These are phyloP conservation scores for Berkeleyomyces rouxiae DNA, from an alignment of 2,329 filamentous ascomycete species.

Conservation along the genomic window DNA sequence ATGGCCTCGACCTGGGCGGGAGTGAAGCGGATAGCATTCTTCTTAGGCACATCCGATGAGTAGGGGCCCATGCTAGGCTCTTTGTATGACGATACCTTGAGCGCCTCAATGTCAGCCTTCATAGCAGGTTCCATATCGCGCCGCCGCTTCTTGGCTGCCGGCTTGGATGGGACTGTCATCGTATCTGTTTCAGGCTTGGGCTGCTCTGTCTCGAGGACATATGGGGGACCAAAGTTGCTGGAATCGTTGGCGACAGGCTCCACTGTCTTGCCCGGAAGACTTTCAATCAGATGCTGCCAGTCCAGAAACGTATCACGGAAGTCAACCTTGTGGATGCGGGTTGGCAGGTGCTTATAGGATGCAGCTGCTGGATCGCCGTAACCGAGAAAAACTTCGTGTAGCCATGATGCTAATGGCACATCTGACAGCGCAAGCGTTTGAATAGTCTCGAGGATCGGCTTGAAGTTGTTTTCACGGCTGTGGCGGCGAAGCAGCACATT, in stretches of 20 bases:
- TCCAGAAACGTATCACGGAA: conserved; percentile 89
- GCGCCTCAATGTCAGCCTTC: conserved; percentile 43
- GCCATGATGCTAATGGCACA: conserved; percentile 72
- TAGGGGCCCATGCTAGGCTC: conserved; percentile 83
- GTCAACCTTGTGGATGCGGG: conserved; percentile 63
- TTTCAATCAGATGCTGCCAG: conserved; percentile 86
- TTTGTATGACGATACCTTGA: conserved; percentile 80
- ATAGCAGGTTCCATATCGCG: conserved; percentile 55
- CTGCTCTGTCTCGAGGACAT: conserved; percentile 56
- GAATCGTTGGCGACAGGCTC: conserved; percentile 58
- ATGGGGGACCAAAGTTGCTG: conserved; percentile 70
- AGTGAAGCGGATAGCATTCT: conserved; percentile 77
- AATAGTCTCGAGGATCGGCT: conserved; percentile 80
- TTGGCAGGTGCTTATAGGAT: conserved; percentile 66
- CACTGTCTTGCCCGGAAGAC: conserved; percentile 71
- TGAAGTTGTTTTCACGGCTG: conserved; percentile 93
- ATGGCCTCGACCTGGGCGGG: conserved; percentile 84
- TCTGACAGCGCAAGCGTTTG: conserved; percentile 71
- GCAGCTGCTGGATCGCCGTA: conserved; percentile 86
- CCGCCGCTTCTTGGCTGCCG: conserved; percentile 72
- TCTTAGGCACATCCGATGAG: conserved; percentile 62
- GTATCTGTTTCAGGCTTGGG: conserved; percentile 21
- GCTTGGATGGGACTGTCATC: conserved; percentile 32
- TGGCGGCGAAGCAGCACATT: conserved; percentile 74
- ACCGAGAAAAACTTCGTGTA: conserved; percentile 94